These are phyloP conservation scores for Fragilaria crotonensis DNA, from an alignment of 108 stramenopile species.

Conservation along the genomic window DNA sequence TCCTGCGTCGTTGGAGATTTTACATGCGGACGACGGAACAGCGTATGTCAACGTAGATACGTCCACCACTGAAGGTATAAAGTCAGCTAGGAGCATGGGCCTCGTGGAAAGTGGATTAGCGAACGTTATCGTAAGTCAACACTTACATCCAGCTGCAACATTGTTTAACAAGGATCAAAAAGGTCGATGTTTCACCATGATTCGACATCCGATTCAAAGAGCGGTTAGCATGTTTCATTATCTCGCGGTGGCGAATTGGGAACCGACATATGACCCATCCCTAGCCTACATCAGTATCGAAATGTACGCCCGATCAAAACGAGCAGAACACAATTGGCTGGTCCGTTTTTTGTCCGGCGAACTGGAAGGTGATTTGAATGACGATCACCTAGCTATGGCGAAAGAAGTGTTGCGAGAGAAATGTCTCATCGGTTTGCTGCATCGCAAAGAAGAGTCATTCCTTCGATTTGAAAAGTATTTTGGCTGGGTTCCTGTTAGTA, in stretches of 20 bases:
- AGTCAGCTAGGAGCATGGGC: constrained; percentile 26
- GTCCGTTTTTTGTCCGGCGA: constrained; percentile 31
- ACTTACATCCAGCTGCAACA: constrained; percentile 21
- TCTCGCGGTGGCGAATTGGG: constrained; percentile 31
- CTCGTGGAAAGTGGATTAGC: constrained; percentile 27
- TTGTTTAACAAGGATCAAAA: constrained; percentile 21
- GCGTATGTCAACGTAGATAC: constrained; percentile 40
- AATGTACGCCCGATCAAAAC: constrained; percentile 19
- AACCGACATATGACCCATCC: constrained; percentile 33
- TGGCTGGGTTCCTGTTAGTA: constrained; percentile 18
- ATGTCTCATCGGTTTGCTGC: constrained; percentile 31
- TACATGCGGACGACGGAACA: background rate
- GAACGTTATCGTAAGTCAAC: constrained; percentile 29
- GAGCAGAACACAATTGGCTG: constrained; percentile 41
- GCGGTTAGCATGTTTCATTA: constrained; percentile 39
- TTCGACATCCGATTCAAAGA: constrained; percentile 33
- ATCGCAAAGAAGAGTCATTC: constrained; percentile 29
- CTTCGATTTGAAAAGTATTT: constrained; percentile 25
- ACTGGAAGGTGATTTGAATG: constrained; percentile 23
- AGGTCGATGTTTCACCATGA: constrained; percentile 1
- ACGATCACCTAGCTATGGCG: constrained; percentile 30
- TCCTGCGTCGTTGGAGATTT: background rate
- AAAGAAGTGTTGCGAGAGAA: constrained; percentile 27
- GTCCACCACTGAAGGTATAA: constrained; percentile 22
- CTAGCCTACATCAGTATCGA: constrained; percentile 24